A percentile compares a stretch with the other conserved stretches of the same genome.
Evolutionary conservation across 345 rosid genomes (phyloP).

Genomic region (Populus nigra): DNA sequence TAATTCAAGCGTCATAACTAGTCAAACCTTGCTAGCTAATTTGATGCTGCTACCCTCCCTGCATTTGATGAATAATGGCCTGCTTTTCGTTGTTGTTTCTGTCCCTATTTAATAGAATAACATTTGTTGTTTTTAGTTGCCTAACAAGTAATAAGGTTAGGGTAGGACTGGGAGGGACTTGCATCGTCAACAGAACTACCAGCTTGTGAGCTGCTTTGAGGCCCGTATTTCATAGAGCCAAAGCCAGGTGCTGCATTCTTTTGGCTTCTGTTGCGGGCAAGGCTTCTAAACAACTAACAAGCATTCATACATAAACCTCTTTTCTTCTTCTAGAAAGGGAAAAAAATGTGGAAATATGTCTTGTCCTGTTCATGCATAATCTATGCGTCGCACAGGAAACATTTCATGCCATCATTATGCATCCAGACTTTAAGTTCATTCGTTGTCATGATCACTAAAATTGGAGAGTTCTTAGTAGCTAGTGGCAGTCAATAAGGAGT

Average conservation of each 20-base stretch:
- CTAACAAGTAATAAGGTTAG: slow-evolving; percentile 11
- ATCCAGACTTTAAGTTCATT: neutral
- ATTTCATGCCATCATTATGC: neutral
- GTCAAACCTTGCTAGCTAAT: neutral
- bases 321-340: neutral
- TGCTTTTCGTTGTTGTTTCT: neutral
- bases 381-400: neutral
- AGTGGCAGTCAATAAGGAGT: neutral
- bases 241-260: neutral
- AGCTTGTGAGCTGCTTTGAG: slow-evolving; percentile 20
- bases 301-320: neutral
- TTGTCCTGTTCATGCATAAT: neutral
- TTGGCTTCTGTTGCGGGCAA: neutral
- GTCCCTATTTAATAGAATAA: neutral
- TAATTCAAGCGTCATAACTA: neutral
- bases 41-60: neutral
- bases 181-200: slow-evolving; percentile 9
- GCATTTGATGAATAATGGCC: no score
- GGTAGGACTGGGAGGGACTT: neutral
- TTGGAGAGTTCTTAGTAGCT: neutral
- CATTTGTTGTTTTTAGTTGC: slow-evolving; percentile 5
- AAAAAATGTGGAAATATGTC: neutral
- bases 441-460: neutral
- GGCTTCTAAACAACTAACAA: neutral
- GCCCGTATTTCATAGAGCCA: slow-evolving; percentile 14